These are phyloP conservation scores for Leishmania tarentolae DNA, from an alignment of 208 protist genomes.

Conservation along the genomic window DNA sequence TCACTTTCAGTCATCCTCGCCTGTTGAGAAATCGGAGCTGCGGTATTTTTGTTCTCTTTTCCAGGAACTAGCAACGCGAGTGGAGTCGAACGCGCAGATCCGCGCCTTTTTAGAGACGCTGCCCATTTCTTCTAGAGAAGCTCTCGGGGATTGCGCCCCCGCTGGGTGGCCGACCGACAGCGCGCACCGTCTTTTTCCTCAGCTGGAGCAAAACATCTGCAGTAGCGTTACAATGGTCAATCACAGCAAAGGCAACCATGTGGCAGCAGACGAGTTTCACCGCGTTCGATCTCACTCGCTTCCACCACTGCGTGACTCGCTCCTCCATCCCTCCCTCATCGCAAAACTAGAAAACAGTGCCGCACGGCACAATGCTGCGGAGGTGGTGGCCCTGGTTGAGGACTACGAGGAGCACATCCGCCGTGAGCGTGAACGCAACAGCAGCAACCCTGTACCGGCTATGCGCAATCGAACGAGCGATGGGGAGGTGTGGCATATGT, in stretches of 20 bases:
- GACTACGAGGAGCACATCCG: conserved; percentile 53
- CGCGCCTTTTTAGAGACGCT: conserved; percentile 50
- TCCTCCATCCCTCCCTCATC: conserved; percentile 63
- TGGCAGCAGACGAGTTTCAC: not conserved
- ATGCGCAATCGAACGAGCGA: conserved; percentile 19
- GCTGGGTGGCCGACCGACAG: conserved; percentile 51
- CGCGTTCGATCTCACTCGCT: not conserved
- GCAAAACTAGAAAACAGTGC: conserved; percentile 48
- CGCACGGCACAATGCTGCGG: conserved; percentile 35
- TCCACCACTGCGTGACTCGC: conserved; percentile 71
- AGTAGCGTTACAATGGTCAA: not conserved
- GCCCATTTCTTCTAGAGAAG: conserved; percentile 15
- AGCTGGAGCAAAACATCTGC: conserved; percentile 53
- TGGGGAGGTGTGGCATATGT: conserved; percentile 62
- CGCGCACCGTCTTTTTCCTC: conserved; percentile 64
- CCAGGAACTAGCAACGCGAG: conserved; percentile 34
- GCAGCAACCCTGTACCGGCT: conserved; percentile 9
- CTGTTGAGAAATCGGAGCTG: conserved; percentile 37
- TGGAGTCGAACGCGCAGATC: conserved; percentile 37
- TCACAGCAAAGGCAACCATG: not conserved
- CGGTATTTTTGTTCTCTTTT: conserved; percentile 46
- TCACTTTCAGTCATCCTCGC: conserved; percentile 1
- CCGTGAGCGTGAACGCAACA: conserved; percentile 41
- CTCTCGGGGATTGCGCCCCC: not conserved
- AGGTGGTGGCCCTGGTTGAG: conserved; percentile 56